Conservation (phyloP, 2,329 filamentous ascomycete genomes). For the Epicoccum sorghinum region DNA sequence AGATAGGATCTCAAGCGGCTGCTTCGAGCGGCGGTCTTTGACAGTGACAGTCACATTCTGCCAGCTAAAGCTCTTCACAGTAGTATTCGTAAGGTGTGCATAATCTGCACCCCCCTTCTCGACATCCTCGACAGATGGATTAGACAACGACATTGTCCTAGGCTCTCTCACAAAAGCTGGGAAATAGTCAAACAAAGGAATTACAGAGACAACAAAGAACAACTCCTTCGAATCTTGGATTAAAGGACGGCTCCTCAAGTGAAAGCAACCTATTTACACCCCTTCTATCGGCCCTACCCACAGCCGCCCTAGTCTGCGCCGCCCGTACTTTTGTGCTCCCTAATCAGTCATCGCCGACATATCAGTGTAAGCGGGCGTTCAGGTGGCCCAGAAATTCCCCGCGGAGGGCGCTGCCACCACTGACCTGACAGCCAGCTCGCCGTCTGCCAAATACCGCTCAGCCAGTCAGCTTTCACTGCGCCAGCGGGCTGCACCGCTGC, state of each 20-base stretch:
- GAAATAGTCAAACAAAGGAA: background rate
- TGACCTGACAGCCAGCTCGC: too few relatives aligned
- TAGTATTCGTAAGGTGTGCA: constrained; percentile 66
- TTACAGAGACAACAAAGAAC: background rate
- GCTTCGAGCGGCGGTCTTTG: constrained; percentile 71
- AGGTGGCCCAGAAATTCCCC: background rate
- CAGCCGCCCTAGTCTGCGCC: background rate
- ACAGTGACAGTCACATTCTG: constrained; percentile 70
- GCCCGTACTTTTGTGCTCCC: background rate
- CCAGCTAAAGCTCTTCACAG: constrained; percentile 71
- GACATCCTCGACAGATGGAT: constrained; percentile 42
- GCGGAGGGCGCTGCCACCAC: background rate
- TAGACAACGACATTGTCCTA: constrained; percentile 19
- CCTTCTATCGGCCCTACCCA: background rate
- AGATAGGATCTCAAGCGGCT: constrained; percentile 67
- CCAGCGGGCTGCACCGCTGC: too few relatives aligned
- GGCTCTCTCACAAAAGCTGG: background rate
- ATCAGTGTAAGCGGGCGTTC: constrained; percentile 5
- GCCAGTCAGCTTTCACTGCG: too few relatives aligned
- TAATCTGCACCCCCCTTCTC: constrained; percentile 55
- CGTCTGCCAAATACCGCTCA: too few relatives aligned
- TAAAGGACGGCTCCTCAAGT: too few relatives aligned
- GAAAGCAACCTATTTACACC: background rate
- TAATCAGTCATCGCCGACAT: constrained; percentile 13
- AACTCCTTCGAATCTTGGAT: too few relatives aligned